Percentiles rank a stretch among this genome's conserved stretches.
These are phyloP conservation scores for Talaromyces nanjingensis DNA, from an alignment of 495 filamentous ascomycete species.

Conservation along the genomic window DNA sequence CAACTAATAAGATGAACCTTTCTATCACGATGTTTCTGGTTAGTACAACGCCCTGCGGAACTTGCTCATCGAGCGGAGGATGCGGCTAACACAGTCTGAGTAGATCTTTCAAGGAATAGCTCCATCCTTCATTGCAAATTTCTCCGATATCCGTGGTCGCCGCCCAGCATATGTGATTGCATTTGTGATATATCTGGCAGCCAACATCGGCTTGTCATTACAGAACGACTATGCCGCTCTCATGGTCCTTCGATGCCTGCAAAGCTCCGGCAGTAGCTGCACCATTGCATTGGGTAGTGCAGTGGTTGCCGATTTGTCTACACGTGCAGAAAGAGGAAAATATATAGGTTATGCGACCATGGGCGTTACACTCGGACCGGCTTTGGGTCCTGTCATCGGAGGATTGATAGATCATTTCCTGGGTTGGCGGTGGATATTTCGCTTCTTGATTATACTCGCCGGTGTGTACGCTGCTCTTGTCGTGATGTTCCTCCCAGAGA, in stretches of 20 bases:
- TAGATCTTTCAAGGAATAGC: slow-evolving; percentile 44
- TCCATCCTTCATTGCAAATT: slow-evolving; percentile 38
- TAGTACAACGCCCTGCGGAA: background rate
- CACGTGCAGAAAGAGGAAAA: slow-evolving; percentile 36
- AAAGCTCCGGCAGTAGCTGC: slow-evolving; percentile 40
- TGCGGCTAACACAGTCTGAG: background rate
- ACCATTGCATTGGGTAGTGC: slow-evolving; percentile 34
- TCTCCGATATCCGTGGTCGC: slow-evolving; percentile 42
- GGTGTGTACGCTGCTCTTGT: slow-evolving; percentile 26
- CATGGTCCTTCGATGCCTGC: slow-evolving; percentile 42
- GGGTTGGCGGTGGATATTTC: slow-evolving; percentile 67
- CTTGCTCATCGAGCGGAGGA: background rate
- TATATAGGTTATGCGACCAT: slow-evolving; percentile 32
- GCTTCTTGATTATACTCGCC: slow-evolving; percentile 60
- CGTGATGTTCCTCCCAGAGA: slow-evolving; percentile 33
- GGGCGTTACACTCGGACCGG: slow-evolving; percentile 34
- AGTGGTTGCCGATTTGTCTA: slow-evolving; percentile 35
- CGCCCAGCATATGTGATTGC: slow-evolving; percentile 36
- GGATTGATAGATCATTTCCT: slow-evolving; percentile 57
- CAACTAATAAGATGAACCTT: slow-evolving; percentile 34
- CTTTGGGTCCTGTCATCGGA: slow-evolving; percentile 57
- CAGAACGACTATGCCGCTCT: slow-evolving; percentile 38
- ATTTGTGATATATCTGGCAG: slow-evolving; percentile 36
- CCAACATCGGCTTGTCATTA: slow-evolving; percentile 42
- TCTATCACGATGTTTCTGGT: slow-evolving; percentile 40